A percentile compares a stretch with the other conserved stretches of the same genome.
These are phyloP conservation scores for Crithidia thermophila DNA, from an alignment of 208 protist species.

Conservation along the genomic window DNA sequence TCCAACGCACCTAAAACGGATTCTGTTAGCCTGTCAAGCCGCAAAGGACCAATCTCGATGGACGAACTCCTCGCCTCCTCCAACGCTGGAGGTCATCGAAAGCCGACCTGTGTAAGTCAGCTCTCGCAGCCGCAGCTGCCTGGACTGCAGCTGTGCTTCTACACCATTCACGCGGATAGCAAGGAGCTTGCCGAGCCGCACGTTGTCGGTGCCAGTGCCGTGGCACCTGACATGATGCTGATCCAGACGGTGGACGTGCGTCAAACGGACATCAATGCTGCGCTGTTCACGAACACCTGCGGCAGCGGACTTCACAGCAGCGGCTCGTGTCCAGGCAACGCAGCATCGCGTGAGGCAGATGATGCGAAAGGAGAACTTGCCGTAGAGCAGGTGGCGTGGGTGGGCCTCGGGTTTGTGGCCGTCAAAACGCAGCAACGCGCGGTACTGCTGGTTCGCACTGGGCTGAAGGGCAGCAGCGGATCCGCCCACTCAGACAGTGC, in stretches of 20 bases:
- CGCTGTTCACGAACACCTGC: background rate
- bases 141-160: constrained; percentile 4
- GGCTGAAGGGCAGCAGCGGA: background rate
- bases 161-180: no score
- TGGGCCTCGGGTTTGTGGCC: constrained; percentile 11
- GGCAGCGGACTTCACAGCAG: background rate
- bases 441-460: constrained; percentile 22
- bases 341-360: background rate
- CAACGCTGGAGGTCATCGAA: no score
- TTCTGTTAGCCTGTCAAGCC: background rate
- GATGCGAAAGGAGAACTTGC: background rate
- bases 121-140: background rate
- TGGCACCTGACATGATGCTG: constrained; percentile 34
- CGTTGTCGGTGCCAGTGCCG: background rate
- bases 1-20: background rate
- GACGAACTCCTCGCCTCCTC: background rate
- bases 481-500: background rate
- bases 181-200: no score
- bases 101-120: background rate
- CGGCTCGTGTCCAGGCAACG: background rate
- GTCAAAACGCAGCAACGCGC: constrained; percentile 23
- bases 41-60: background rate
- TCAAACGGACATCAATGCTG: background rate
- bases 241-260: constrained; percentile 14
- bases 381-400: constrained; percentile 19